Evolutionary conservation across 805 yeast species (phyloP).

Genomic region (Lipomyces lipofer): DNA sequence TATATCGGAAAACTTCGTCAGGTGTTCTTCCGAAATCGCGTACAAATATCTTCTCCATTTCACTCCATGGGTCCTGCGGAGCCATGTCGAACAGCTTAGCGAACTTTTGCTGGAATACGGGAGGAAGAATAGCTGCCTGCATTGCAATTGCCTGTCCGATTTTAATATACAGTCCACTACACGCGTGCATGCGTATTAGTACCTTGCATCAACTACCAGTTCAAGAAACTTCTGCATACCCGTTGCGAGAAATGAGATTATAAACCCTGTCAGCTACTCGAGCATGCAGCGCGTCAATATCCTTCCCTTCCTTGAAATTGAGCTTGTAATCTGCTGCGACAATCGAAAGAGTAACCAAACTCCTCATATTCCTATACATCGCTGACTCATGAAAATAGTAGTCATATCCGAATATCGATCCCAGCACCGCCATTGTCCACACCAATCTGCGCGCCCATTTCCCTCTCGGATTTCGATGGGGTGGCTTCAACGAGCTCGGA

Average conservation of each 20-base stretch:
- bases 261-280: slow-evolving; percentile 55
- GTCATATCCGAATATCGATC: slow-evolving; percentile 42
- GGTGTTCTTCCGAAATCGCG: slow-evolving; percentile 47
- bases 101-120: slow-evolving; percentile 60
- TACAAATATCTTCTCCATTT: slow-evolving; percentile 36
- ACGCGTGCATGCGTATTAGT: neutral
- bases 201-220: neutral
- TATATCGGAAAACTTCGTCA: slow-evolving; percentile 45
- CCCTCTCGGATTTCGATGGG: neutral
- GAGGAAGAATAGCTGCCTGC: slow-evolving; percentile 68
- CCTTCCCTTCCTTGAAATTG: slow-evolving; percentile 48
- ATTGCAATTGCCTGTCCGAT: slow-evolving; percentile 79
- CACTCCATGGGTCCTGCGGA: slow-evolving; percentile 55
- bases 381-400: slow-evolving; percentile 50
- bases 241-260: slow-evolving; percentile 48
- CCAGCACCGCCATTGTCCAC: slow-evolving; percentile 17
- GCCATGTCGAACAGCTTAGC: slow-evolving; percentile 65
- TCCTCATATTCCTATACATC: slow-evolving; percentile 52
- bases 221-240: slow-evolving; percentile 11
- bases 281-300: slow-evolving; percentile 59
- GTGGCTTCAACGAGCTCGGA: neutral
- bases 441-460: slow-evolving; percentile 1
- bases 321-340: slow-evolving; percentile 65
- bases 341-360: slow-evolving; percentile 49
- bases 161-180: slow-evolving; percentile 64